Percentiles rank a stretch among this genome's conserved stretches.
Conservation (phyloP, 768 basidiomycete species). For the button mushroom (Agaricus bisporus) region DNA sequence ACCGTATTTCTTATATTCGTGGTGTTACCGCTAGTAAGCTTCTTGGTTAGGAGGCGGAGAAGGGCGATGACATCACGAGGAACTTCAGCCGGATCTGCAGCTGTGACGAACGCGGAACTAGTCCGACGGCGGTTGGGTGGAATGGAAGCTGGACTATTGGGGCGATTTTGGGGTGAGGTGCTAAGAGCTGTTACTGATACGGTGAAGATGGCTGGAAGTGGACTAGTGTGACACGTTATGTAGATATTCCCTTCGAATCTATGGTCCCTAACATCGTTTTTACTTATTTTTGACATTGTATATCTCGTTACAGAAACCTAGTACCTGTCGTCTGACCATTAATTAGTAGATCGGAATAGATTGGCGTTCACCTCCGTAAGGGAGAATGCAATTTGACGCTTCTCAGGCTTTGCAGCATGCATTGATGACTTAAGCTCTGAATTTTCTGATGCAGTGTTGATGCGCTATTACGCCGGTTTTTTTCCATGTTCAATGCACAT, state of each 20-base stretch:
- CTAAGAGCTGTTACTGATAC: slow-evolving; percentile 56
- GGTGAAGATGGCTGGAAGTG: slow-evolving; percentile 71
- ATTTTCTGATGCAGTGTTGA: no score
- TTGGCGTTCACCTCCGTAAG: no score
- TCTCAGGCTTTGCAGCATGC: no score
- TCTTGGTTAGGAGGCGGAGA: slow-evolving; percentile 46
- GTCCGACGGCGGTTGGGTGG: slow-evolving; percentile 50
- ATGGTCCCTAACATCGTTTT: neutral
- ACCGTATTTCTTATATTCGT: slow-evolving; percentile 44
- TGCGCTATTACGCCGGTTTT: neutral
- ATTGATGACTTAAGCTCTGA: no score
- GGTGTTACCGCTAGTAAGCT: slow-evolving; percentile 38
- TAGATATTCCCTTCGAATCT: neutral
- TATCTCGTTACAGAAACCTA: no score
- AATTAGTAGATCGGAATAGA: no score
- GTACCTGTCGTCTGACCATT: no score
- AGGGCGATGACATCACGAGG: slow-evolving; percentile 19
- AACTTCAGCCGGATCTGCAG: slow-evolving; percentile 8
- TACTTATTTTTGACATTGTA: no score
- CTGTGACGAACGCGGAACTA: slow-evolving; percentile 39
- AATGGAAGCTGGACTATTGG: slow-evolving; percentile 27
- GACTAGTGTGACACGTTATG: slow-evolving; percentile 42
- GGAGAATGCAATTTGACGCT: no score
- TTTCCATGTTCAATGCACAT: neutral
- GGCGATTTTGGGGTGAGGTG: slow-evolving; percentile 44